A percentile compares a stretch with the other conserved stretches of the same genome.
Conservation (phyloP, 2,329 filamentous ascomycete species). For the Xylariales sp. region DNA sequence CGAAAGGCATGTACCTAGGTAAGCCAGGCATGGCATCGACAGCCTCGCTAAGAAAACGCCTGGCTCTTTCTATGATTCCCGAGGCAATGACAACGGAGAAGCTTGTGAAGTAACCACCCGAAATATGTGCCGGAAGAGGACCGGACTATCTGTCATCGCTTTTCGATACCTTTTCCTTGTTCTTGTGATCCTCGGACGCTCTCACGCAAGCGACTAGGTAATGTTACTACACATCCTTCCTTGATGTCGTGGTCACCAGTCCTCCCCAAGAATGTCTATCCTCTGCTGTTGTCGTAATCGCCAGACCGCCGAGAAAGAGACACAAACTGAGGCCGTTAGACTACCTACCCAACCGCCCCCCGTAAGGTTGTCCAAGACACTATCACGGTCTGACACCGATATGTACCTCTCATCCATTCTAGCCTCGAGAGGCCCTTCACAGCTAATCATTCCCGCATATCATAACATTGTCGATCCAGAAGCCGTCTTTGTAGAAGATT, state of each 20-base stretch:
- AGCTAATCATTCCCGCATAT: conserved; percentile 42
- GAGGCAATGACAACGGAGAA: not conserved
- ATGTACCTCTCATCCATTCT: conserved; percentile 40
- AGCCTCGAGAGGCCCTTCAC: conserved; percentile 39
- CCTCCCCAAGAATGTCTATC: conserved; percentile 48
- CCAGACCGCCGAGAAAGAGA: conserved; percentile 35
- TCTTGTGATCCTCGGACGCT: not conserved
- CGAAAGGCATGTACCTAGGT: not conserved
- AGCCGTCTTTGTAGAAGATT: conserved; percentile 57
- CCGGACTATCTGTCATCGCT: not conserved
- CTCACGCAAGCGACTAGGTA: conserved; percentile 1
- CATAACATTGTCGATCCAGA: conserved; percentile 46
- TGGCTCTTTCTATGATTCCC: conserved; percentile 6
- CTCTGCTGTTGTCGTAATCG: conserved; percentile 51
- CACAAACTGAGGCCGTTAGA: conserved; percentile 35
- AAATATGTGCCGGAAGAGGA: not conserved
- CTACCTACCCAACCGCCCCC: conserved; percentile 43
- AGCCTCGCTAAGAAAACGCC: not conserved
- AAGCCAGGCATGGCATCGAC: too few relatives aligned
- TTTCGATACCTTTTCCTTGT: not conserved
- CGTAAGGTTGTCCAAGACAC: conserved; percentile 41
- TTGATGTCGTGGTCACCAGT: not conserved
- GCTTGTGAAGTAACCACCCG: not conserved
- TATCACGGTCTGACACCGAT: conserved; percentile 39
- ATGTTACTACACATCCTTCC: conserved; percentile 2